These are phyloP conservation scores for Aureobasidium sp. DNA, from an alignment of 2,329 filamentous ascomycete genomes.

Conservation along the genomic window DNA sequence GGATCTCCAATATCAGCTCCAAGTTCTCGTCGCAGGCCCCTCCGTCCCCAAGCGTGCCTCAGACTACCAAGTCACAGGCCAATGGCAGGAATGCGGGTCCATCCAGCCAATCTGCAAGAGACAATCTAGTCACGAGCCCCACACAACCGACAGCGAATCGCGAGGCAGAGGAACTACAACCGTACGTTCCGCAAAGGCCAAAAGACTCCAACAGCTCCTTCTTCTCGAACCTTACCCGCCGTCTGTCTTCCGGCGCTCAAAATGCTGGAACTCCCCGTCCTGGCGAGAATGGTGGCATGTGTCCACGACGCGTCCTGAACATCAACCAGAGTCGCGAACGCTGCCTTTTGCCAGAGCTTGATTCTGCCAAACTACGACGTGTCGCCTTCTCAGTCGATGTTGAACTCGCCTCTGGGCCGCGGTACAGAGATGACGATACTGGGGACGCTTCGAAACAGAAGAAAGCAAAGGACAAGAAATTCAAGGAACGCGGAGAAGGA, in stretches of 20 bases:
- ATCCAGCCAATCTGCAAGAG: slow-evolving; percentile 25
- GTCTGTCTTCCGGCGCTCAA: slow-evolving; percentile 58
- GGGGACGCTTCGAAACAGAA: slow-evolving; percentile 38
- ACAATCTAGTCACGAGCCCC: slow-evolving; percentile 36
- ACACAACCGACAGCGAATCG: slow-evolving; percentile 47
- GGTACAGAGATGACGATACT: slow-evolving; percentile 52
- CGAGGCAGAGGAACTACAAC: slow-evolving; percentile 35
- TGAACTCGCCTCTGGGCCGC: slow-evolving; percentile 83
- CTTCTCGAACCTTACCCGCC: slow-evolving; percentile 70
- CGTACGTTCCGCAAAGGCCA: slow-evolving; percentile 68
- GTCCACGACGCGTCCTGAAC: slow-evolving; percentile 75
- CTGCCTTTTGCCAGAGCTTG: slow-evolving; percentile 70
- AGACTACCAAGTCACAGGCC: slow-evolving; percentile 18
- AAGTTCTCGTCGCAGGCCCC: slow-evolving; percentile 59
- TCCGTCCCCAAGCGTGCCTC: slow-evolving; percentile 21
- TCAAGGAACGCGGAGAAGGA: slow-evolving; percentile 63
- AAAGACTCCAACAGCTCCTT: slow-evolving; percentile 61
- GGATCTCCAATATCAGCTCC: slow-evolving; percentile 88
- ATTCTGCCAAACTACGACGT: slow-evolving; percentile 70
- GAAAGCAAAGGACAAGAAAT: slow-evolving; percentile 52
- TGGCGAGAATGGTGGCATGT: slow-evolving; percentile 58
- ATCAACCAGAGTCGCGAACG: slow-evolving; percentile 71
- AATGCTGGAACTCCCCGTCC: slow-evolving; percentile 42
- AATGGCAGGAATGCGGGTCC: slow-evolving; percentile 21
- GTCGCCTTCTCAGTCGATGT: slow-evolving; percentile 97